Evolutionary conservation across 176 grass and related monocot species (phyloP), one percentile per base, ranked within the genome.

Genomic region (Aegilops umbellulata): DNA sequence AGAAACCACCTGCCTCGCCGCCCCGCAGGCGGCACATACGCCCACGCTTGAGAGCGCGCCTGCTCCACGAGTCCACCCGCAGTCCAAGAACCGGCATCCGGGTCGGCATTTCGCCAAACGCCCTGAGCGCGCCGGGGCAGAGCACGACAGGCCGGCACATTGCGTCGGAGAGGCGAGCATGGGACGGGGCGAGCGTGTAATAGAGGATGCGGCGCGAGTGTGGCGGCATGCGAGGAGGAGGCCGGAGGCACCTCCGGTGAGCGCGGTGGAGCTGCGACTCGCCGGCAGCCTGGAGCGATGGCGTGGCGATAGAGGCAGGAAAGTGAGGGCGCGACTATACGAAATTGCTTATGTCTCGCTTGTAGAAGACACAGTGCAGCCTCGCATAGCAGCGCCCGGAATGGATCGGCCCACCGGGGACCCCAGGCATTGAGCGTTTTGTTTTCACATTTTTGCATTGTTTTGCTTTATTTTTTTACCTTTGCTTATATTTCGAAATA

Each of bases 51-150:
- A 62, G 46, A 49, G 6, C 0, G 46, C 46, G 46, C 46, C 46
- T 49, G 46, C 14, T 6, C 15, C 47, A 17, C 47, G 47, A 53
- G 0, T 53, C 4, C 49, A 5, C 16, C 17, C 24, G 42, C 44
- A 0, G 20, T 35, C 57, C 29, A 74, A 74, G 29, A 25, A 44
- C 51, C 2, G 25, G 22, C 27, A 19, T 29, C 41, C 26, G 3
- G 20, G 23, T 44, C 39, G 67, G 36, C 80, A 79, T 88, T 83
- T 70, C 65, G 57, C 77, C 80, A 38, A 83, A 78, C 80, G 62
- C 35, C 74, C 5, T 15, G 51, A 34, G 63, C 3, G 55, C 81
- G 24, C 19, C 39, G 55, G 15, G 14, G 27, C 14, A 2, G 2
- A 5, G 11, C 13, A 27, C 25, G 12, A 27, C 1, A 27, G 65